Evolutionary conservation across 2,329 filamentous ascomycete genomes (phyloP), one percentile per base, ranked within the genome.

Genomic region (Aspergillus sp.): DNA sequence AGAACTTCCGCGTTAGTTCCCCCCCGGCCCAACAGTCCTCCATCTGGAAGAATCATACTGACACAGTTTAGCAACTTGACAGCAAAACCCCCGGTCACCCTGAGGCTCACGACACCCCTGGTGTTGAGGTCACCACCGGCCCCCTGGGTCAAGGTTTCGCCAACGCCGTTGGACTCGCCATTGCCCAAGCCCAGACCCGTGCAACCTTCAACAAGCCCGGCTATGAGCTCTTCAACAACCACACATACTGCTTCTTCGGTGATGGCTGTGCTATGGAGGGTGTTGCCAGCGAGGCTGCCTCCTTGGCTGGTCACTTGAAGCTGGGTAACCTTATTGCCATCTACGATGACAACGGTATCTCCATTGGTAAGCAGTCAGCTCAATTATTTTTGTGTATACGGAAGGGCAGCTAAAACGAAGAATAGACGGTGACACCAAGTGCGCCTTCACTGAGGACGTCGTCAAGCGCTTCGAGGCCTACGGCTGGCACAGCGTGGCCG

Each of bases 241-340:
- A 96, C 81, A 98, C 93, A 68, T 98, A 90, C 76, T 76, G 72
- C 73, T 95, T 97, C 81, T 87, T 98, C 68, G 93, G 93, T 69
- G 93, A 98, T 78, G 93, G 93, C 58, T 98, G 93, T 75, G 81
- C 94, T 74, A 94, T 94, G 90, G 93, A 98, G 79, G 93, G 93
- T 79, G 80, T 98, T 76, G 88, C 93, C 58, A 81, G 82, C 66
- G 93, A 98, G 78, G 91, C 93, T 63, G 88, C 80, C 60, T 95
- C 89, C 51, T 80, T 89, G 59, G 93, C 93, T 59, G 93, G 93
- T 66, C 93, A 98, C 77, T 80, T 97, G 72, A 86, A 97, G 80
- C 83, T 98, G 56, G 93, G 91, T 68, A 98, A 97, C 80, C 79
- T 98, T 65, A 97, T 97, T 73, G 83, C 81, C 72, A 80, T 98